Base-by-base conservation (phyloP, 768 basidiomycete species). In the Pluteus cervinus region DNA sequence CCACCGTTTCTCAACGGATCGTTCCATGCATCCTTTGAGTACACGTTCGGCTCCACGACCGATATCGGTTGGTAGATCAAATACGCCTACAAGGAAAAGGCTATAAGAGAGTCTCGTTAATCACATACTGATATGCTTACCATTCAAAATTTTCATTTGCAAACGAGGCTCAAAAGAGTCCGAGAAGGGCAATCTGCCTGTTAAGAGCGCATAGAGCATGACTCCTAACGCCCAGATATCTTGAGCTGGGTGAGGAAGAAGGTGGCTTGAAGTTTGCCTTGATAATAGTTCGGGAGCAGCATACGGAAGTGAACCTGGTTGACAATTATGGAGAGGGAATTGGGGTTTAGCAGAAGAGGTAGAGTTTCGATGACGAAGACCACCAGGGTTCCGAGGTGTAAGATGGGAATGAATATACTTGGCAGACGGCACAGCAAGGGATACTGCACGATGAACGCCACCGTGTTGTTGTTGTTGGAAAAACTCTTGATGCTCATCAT, bases 221-320 rank as follows among this genome's bases (percentile, higher is more conserved):
- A 92, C 80, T 0, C 96, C 96, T 2, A 97, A 63, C 0, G 96
- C 92, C 96, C 96, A 99, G 20, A 98, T 81, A 46, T 99, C 96
- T 53, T 92, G 88, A 0, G 86, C 78, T 2, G 91, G 83, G 48
- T 76, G 62, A 0, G 75, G 71, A 29, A 55, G 57, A 5, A 65
- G 48, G 1, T 62, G 51, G 1, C 57, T 57, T 21, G 62, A 52
- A 3, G 61, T 56, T 36, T 73, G 76, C 0, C 86, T 78, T 3
- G 78, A 67, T 2, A 96, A 70, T 3, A 96, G 72, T 54, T 97
- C 92, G 4, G 92, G 92, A 0, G 92, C 73, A 1, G 89, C 86
- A 51, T 97, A 97, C 0, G 90, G 91, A 3, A 97, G 63, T 1
- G 91, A 94, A 5, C 91, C 93, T 0, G 84, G 80, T 26, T 82